A percentile compares a stretch with the other conserved stretches of the same genome.
Conservation (phyloP, 768 basidiomycete species). For the Mycena maculata region DNA sequence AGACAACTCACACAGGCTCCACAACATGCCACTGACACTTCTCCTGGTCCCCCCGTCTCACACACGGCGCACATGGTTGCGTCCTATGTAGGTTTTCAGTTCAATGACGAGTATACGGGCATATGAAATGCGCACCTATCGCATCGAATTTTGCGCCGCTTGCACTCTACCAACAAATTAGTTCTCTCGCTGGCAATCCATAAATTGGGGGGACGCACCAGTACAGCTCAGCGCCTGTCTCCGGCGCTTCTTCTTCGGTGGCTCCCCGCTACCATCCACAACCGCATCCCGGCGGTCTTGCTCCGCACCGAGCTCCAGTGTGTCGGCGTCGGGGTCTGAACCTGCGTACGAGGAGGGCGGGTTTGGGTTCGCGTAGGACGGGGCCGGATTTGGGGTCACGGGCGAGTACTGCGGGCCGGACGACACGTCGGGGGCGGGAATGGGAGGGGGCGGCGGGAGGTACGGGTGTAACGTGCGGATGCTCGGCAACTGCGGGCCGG, state of each 20-base stretch:
- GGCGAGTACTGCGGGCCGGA: slow-evolving; percentile 38
- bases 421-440: slow-evolving; percentile 35
- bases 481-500: slow-evolving; percentile 59
- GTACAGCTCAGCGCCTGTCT: slow-evolving; percentile 88
- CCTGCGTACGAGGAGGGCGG: slow-evolving; percentile 35
- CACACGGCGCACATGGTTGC: slow-evolving; percentile 86
- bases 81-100: slow-evolving; percentile 53
- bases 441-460: slow-evolving; percentile 59
- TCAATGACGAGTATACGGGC: neutral
- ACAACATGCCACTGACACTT: slow-evolving; percentile 88
- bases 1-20: slow-evolving; percentile 77
- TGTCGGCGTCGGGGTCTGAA: slow-evolving; percentile 49
- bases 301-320: slow-evolving; percentile 65
- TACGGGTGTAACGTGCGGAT: slow-evolving; percentile 78
- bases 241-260: slow-evolving; percentile 89
- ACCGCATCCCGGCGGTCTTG: neutral
- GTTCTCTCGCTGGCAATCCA: neutral
- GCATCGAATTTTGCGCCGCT: slow-evolving; percentile 89
- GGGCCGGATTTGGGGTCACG: slow-evolving; percentile 6
- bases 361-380: neutral
- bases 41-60: slow-evolving; percentile 80
- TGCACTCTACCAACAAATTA: slow-evolving; percentile 68
- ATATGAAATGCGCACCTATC: slow-evolving; percentile 66
- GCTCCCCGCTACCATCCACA: slow-evolving; percentile 41
- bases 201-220: slow-evolving; percentile 54